Evolutionary conservation across 169 alveolate genomes (phyloP), one percentile per base, ranked within the genome.

Genomic region (Babesia gibsoni): DNA sequence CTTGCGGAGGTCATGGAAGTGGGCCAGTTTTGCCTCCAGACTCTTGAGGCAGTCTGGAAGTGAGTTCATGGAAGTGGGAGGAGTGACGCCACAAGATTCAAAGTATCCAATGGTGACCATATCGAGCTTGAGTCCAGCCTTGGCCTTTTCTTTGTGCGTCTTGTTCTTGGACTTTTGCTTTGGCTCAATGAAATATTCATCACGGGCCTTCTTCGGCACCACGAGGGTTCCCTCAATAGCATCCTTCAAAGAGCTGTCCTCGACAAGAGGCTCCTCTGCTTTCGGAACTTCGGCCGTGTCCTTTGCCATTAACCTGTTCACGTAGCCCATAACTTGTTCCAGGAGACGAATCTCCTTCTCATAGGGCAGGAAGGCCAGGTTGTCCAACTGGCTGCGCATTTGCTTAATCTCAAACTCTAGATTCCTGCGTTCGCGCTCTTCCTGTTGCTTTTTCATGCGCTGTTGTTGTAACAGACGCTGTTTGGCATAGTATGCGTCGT

Each of bases 21-120:
- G 77, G 27, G 52, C 83, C 43, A 56, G 67, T 53, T 87, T 87
- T 22, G 64, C 74, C 46, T 77, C 52, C 67, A 87, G 35, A 67
- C 83, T 82, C 33, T 59, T 42, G 23, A 73, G 57, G 37, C 92
- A 87, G 6, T 82, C 67, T 27, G 82, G 84, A 6, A 87, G 59
- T 42, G 83, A 66, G 20, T 82, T 89, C 64, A 78, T 70, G 32
- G 89, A 79, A 12, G 84, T 84, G 9, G 92, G 92, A 10, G 92
- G 91, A 6, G 52, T 45, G 35, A 87, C 89, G 0, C 92, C 92
- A 52, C 90, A 83, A 18, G 90, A 69, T 35, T 83, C 92, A 35
- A 87, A 87, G 58, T 83, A 87, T 36, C 89, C 79, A 23, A 87
- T 67, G 18, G 86, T 87, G 37, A 73, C 84, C 92, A 87, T 87